Base-by-base conservation (phyloP, 2,329 filamentous ascomycete species). In the Microdochium paspali region DNA sequence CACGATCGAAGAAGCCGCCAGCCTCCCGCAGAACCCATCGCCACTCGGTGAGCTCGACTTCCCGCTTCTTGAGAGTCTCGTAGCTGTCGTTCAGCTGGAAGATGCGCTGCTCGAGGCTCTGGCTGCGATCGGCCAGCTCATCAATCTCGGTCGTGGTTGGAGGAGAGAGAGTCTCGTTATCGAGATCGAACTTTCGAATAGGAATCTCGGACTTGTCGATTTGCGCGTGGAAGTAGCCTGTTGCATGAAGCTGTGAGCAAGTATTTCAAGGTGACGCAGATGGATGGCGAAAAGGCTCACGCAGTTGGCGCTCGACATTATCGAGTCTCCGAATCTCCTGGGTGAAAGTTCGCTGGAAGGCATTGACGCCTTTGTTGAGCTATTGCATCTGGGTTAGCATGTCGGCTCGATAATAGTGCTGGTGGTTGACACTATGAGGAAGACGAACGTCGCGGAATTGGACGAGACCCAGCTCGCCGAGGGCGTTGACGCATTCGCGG, bases 21-120 rank as follows among this genome's bases (percentile, higher is more conserved):
- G 94, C 90, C 76, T 98, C 93, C 54, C 89, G 84, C 50, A 98
- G 71, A 46, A 98, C 94, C 89, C 91, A 97, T 61, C 94, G 86
- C 93, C 93, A 97, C 71, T 98, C 93, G 10, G 87, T 95, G 59
- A 98, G 76, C 66, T 98, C 93, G 50, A 95, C 88, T 73, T 97
- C 93, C 49, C 91, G 84, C 73, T 93, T 96, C 80, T 97, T 97
- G 66, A 98, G 71, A 15, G 90, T 96, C 73, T 98, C 93, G 68
- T 98, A 97, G 72, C 90, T 97, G 64, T 97, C 93, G 65, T 97
- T 97, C 52, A 98, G 72, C 56, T 90, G 91, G 49, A 82, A 84
- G 55, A 98, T 82, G 52, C 93, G 82, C 71, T 94, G 87, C 70
- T 98, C 93, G 48, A 98, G 77, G 67, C 83, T 86, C 70, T 97